Base-by-base conservation (phyloP, 768 basidiomycete genomes). In the Auriscalpium microsporum region DNA sequence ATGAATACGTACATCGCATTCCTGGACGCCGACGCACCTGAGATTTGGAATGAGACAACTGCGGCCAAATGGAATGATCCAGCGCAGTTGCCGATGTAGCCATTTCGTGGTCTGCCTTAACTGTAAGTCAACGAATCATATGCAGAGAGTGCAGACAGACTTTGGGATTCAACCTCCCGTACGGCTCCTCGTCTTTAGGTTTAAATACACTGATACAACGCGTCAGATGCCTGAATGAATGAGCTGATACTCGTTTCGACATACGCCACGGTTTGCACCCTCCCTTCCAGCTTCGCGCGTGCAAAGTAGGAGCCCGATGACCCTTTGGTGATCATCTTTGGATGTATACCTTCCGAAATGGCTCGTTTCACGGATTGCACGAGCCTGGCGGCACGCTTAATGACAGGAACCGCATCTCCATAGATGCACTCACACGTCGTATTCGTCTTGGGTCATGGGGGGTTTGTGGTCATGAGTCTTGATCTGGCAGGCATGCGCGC, bases 281-380 rank as follows among this genome's bases (percentile, higher is more conserved):
- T 75, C 19, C 86, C 86, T 13, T 89, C 86, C n/a, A 75, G 72
- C 69, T 86, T 91, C 1, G 84, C 81, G 55, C 89, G 81, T n/a
- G 88, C 90, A 69, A 94, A 94, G 70, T 95, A 95, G 47, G 88
- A 90, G 0, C 93, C 93, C 6, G 87, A 90, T 2, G 88, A 91
- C 10, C 93, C 93, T 64, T 92, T 93, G 5, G 80, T 70, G 50
- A 94, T 94, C 82, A 94, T 88, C 68, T 92, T 90, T 10, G 92
- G 92, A 63, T 94, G 90, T 45, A 90, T 78, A 11, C 90, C 90
- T 21, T 84, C 86, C 7, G 72, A 56, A 59, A 94, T 87, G 13
- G 89, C 87, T 56, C 69, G 75, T 64, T 78, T 81, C 14, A 90
- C 82, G 34, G 81, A 80, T 63, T 83, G 75, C 14, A 81, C 80